A percentile compares a stretch with the other conserved stretches of the same genome.
Evolutionary conservation across 129 eudicot species (phyloP).

Genomic region (Tanacetum coccineum): DNA sequence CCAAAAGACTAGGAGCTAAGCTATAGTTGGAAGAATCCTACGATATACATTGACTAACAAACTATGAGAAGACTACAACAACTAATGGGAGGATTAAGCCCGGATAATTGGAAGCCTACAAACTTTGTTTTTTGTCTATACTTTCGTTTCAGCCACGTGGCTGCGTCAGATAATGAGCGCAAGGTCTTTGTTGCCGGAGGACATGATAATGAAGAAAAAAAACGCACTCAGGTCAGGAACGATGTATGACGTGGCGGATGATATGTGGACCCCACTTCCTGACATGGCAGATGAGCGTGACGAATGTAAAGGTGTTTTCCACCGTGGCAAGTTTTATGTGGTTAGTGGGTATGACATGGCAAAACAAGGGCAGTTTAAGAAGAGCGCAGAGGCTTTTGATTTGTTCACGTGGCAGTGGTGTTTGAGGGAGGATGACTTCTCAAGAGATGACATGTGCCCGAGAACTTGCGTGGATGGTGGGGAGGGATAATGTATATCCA

Average conservation of each 20-base stretch:
- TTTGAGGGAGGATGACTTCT: constrained; percentile 43
- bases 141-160: constrained; percentile 69
- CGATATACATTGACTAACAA: too few relatives aligned
- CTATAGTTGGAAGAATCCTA: too few relatives aligned
- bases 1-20: too few relatives aligned
- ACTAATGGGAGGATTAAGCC: too few relatives aligned
- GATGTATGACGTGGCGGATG: constrained; percentile 56
- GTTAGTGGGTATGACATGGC: constrained; percentile 69
- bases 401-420: constrained; percentile 52
- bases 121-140: constrained; percentile 47
- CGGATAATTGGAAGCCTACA: constrained; percentile 54
- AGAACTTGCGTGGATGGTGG: constrained; percentile 50
- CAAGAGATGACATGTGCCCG: constrained; percentile 47
- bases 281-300: constrained; percentile 78
- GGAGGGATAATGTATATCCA: constrained; percentile 43
- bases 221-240: constrained; percentile 68
- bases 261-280: constrained; percentile 48
- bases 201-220: constrained; percentile 67
- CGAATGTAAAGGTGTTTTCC: constrained; percentile 61
- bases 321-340: constrained; percentile 71
- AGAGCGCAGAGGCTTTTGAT: constrained; percentile 53
- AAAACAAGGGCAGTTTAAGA: constrained; percentile 65
- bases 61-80: too few relatives aligned
- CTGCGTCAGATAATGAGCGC: constrained; percentile 51
- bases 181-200: constrained; percentile 85